Evolutionary conservation across 179 eudicot species (phyloP).

Genomic region (Spinacia oleracea): DNA sequence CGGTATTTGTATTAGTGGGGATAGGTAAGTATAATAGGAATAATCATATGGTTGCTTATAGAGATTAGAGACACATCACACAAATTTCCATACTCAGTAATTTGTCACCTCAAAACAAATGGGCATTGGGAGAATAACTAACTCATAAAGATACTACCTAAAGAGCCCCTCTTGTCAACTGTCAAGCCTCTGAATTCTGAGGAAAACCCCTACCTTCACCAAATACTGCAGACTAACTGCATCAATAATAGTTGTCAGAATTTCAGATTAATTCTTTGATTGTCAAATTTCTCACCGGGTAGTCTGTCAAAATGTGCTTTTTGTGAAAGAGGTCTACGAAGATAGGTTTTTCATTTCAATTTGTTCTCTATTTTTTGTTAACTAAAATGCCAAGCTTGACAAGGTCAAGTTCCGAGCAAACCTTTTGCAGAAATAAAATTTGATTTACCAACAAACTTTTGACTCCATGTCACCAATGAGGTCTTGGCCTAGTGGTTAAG

Average conservation of each 20-base stretch:
- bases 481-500: too few relatives aligned
- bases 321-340: neutral
- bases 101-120: neutral
- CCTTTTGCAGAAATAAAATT: neutral
- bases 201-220: neutral
- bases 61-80: too few relatives aligned
- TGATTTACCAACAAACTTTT: neutral
- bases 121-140: neutral
- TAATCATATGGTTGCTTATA: neutral
- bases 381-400: neutral
- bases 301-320: neutral
- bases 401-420: neutral
- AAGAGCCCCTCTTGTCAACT: too few relatives aligned
- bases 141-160: too few relatives aligned
- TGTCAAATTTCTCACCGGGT: neutral
- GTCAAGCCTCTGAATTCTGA: neutral
- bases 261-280: neutral
- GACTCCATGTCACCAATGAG: constrained; percentile 11
- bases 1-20: too few relatives aligned
- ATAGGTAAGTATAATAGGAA: neutral
- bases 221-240: neutral
- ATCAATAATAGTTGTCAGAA: neutral
- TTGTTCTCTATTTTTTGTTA: neutral
- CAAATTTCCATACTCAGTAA: neutral
- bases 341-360: neutral